These are phyloP conservation scores for Quercus tomentella DNA, from an alignment of 331 rosid genomes.

Conservation along the genomic window DNA sequence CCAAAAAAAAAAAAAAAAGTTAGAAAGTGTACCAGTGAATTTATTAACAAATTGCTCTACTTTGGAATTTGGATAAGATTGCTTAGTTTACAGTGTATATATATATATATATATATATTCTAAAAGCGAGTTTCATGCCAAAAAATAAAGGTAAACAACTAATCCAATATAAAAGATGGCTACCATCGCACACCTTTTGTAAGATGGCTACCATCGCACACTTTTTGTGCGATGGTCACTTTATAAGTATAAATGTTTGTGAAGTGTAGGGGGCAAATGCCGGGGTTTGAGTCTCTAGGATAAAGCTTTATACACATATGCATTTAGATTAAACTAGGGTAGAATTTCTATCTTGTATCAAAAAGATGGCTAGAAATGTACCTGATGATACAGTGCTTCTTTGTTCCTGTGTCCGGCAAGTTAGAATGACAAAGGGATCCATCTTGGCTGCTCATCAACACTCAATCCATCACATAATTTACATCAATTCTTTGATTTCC, in stretches of 20 bases:
- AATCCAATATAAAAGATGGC: not conserved
- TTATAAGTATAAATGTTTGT: too few species aligned
- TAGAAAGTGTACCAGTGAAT: not conserved
- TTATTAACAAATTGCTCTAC: not conserved
- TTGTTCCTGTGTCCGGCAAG: conserved; percentile 62
- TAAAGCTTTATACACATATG: too few species aligned
- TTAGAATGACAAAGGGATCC: conserved; percentile 72
- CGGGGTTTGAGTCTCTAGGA: too few species aligned
- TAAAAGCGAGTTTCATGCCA: not conserved
- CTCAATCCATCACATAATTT: not conserved
- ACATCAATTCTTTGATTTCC: not conserved
- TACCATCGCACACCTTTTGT: too few species aligned
- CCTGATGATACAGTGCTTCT: conserved; percentile 66
- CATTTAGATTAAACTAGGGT: too few species aligned
- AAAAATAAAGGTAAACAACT: too few species aligned
- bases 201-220: too few species aligned
- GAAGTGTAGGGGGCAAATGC: too few species aligned
- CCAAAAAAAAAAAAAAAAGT: too few species aligned
- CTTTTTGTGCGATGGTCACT: too few species aligned
- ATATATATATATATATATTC: not conserved
- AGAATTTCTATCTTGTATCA: too few species aligned
- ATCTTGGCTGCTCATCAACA: conserved; percentile 45
- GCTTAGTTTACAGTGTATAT: not conserved
- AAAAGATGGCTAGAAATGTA: not conserved
- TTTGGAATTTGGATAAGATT: too few species aligned